Evolutionary conservation across 2,329 filamentous ascomycete genomes (phyloP).

Genomic region (Phaeoacremonium minimum): DNA sequence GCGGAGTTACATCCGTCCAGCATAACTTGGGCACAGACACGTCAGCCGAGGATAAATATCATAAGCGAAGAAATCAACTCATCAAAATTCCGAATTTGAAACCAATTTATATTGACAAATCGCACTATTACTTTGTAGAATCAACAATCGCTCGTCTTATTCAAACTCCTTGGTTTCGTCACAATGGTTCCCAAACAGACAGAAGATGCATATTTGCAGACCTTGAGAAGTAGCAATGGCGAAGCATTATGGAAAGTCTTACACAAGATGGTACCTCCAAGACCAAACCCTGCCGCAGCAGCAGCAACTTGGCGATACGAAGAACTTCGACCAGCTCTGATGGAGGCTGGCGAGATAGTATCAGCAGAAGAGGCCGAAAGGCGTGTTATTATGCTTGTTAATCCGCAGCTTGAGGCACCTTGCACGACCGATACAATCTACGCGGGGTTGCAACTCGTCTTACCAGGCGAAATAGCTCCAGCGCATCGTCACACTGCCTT

Average conservation of each 20-base stretch:
- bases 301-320: neutral
- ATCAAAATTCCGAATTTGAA: no score
- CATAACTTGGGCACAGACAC: no score
- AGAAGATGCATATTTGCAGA: no score
- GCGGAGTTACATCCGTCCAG: no score
- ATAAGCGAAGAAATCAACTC: no score
- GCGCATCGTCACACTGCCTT: constrained; percentile 54
- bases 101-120: no score
- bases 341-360: constrained; percentile 22
- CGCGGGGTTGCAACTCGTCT: constrained; percentile 51
- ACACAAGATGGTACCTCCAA: neutral
- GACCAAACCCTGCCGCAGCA: neutral
- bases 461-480: constrained; percentile 49
- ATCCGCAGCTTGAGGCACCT: constrained; percentile 28
- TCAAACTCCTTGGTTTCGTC: no score
- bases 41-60: no score
- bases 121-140: no score
- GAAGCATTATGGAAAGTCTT: neutral
- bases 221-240: neutral
- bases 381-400: constrained; percentile 30
- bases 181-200: no score
- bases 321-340: neutral
- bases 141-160: no score
- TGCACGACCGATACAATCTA: constrained; percentile 56
- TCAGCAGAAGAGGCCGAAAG: constrained; percentile 28